These are phyloP conservation scores for Vicia faba DNA, from an alignment of 306 rosid species.

Conservation along the genomic window DNA sequence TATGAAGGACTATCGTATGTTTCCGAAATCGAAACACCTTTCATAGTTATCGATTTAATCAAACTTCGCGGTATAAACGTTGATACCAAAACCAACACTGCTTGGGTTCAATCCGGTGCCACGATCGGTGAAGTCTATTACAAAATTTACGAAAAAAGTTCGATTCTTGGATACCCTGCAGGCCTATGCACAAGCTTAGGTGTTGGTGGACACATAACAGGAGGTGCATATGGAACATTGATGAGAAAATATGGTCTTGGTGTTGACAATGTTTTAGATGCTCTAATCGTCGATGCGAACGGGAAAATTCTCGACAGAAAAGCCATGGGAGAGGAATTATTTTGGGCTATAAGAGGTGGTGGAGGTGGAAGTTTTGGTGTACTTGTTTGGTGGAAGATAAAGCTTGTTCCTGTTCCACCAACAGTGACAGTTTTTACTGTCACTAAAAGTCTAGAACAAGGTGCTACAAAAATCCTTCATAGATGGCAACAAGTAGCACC, in stretches of 20 bases:
- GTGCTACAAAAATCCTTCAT: conserved; percentile 48
- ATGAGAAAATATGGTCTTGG: conserved; percentile 69
- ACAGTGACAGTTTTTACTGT: conserved; percentile 59
- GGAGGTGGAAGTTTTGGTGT: conserved; percentile 73
- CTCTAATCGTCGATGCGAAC: conserved; percentile 50
- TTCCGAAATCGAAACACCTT: conserved; percentile 45
- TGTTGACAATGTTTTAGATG: conserved; percentile 62
- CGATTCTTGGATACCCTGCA: conserved; percentile 59
- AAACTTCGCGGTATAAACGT: conserved; percentile 45
- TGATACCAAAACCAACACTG: conserved; percentile 45
- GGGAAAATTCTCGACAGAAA: conserved; percentile 57
- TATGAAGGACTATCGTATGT: conserved; percentile 66
- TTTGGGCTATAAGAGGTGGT: conserved; percentile 81
- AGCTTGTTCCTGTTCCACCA: conserved; percentile 59
- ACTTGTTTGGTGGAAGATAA: conserved; percentile 63
- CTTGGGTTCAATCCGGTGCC: conserved; percentile 75
- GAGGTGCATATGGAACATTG: conserved; percentile 74
- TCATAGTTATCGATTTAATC: conserved; percentile 51
- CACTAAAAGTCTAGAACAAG: conserved; percentile 46
- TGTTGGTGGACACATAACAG: conserved; percentile 68
- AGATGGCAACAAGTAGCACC: conserved; percentile 64
- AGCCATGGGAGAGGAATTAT: conserved; percentile 69
- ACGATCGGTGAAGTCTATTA: conserved; percentile 64
- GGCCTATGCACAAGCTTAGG: conserved; percentile 61
- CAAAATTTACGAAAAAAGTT: conserved; percentile 48